phyloP scores from a whole-genome alignment of 805 yeast species.

The Yamadazyma kitorensis region DNA sequence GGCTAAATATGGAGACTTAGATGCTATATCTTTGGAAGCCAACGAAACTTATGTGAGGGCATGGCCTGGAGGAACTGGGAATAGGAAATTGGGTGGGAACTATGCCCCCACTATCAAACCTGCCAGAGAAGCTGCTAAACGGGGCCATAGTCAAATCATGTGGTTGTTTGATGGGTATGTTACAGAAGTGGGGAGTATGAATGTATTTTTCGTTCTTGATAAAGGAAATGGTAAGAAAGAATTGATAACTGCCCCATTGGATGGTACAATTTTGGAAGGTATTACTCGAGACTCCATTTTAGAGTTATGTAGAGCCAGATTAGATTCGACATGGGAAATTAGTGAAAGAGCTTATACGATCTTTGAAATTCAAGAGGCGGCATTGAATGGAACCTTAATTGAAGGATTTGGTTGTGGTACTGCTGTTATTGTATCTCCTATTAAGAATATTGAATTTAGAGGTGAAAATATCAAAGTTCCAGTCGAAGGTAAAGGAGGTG shows the following conservation, averaged over 20 bases:
- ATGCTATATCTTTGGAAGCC: conserved; percentile 92
- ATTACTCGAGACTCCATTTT: conserved; percentile 91
- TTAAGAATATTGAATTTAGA: conserved; percentile 79
- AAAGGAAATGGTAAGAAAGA: conserved; percentile 84
- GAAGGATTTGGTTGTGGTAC: conserved; percentile 98
- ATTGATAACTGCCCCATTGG: conserved; percentile 92
- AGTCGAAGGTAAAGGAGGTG: conserved; percentile 76
- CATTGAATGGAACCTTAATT: conserved; percentile 75
- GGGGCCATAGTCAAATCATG: conserved; percentile 94
- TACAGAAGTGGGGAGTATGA: conserved; percentile 98
- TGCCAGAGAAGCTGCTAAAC: conserved; percentile 81
- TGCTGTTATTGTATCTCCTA: conserved; percentile 95
- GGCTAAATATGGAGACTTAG: conserved; percentile 97
- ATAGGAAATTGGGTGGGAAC: conserved; percentile 94
- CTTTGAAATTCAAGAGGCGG: conserved; percentile 72
- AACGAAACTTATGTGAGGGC: conserved; percentile 96
- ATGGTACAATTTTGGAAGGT: conserved; percentile 96
- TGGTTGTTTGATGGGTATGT: conserved; percentile 88
- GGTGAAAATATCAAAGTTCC: conserved; percentile 77
- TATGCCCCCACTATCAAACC: conserved; percentile 95
- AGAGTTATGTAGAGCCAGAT: conserved; percentile 69
- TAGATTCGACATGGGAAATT: conserved; percentile 76
- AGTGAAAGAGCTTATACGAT: conserved; percentile 84
- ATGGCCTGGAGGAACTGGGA: conserved; percentile 99
- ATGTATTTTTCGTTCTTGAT: conserved; percentile 83